These are phyloP conservation scores for Ascochyta fabae DNA, from an alignment of 2,329 filamentous ascomycete genomes.

Conservation along the genomic window DNA sequence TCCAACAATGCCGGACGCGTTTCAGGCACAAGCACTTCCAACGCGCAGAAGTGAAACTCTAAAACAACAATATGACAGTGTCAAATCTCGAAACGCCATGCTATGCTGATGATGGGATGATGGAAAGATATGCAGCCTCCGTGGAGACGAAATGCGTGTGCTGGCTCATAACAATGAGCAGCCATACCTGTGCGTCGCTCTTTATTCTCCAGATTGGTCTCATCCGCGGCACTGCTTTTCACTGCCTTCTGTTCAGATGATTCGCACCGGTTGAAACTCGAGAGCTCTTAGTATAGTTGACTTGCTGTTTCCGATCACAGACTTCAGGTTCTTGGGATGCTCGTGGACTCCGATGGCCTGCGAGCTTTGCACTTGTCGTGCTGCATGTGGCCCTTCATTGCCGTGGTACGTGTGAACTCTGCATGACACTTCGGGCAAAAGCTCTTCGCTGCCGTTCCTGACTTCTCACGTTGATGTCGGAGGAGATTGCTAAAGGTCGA, in stretches of 20 bases:
- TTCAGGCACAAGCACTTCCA: background rate
- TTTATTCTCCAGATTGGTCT: no score
- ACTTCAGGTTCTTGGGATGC: slow-evolving; percentile 17
- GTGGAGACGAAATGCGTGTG: background rate
- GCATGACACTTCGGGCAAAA: slow-evolving; percentile 90
- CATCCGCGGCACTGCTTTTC: no score
- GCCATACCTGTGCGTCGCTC: background rate
- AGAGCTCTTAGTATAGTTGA: no score
- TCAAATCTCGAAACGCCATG: slow-evolving; percentile 4
- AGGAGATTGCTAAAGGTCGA: slow-evolving; percentile 95
- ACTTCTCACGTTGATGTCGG: slow-evolving; percentile 92
- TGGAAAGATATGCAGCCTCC: background rate
- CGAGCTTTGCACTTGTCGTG: slow-evolving; percentile 93
- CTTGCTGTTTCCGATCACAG: no score
- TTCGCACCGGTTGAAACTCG: no score
- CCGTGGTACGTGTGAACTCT: slow-evolving; percentile 88
- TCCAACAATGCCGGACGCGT: background rate
- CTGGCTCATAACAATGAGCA: background rate
- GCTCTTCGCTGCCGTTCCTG: slow-evolving; percentile 86
- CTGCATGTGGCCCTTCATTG: slow-evolving; percentile 82
- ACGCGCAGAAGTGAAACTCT: background rate
- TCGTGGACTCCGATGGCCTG: slow-evolving; percentile 53
- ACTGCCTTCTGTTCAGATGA: no score
- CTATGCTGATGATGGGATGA: slow-evolving; percentile 8
- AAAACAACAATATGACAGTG: background rate